Percentiles rank a stretch among this genome's conserved stretches.
Conservation (phyloP, 2,329 filamentous ascomycete species). For the Trichoderma lentiforme region DNA sequence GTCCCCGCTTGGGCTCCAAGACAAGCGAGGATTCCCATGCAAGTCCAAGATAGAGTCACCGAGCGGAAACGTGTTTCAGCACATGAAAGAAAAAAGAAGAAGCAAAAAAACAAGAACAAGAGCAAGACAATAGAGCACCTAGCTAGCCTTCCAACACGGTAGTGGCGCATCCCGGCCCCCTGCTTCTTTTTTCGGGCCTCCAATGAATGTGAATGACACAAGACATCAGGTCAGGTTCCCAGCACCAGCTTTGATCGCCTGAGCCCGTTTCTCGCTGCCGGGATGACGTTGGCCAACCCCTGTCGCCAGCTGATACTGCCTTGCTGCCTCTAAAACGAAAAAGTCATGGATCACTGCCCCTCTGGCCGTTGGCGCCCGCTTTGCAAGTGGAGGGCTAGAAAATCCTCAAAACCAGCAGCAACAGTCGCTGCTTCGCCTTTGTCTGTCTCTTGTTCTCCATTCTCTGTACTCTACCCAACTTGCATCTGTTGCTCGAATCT, state of each 20-base stretch:
- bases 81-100: background rate
- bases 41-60: background rate
- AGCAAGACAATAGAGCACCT: background rate
- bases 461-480: background rate
- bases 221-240: slow-evolving; percentile 11
- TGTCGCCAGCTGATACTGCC: slow-evolving; percentile 20
- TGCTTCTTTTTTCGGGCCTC: slow-evolving; percentile 8
- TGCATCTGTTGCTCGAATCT: background rate
- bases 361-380: slow-evolving; percentile 12
- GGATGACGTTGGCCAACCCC: slow-evolving; percentile 18
- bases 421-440: background rate
- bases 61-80: background rate
- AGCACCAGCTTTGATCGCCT: slow-evolving; percentile 8
- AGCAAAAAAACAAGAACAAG: background rate
- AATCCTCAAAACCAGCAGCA: slow-evolving; percentile 17
- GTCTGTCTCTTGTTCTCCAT: background rate
- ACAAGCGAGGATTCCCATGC: background rate
- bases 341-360: slow-evolving; percentile 14
- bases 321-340: slow-evolving; percentile 14
- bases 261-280: slow-evolving; percentile 2
- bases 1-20: slow-evolving; percentile 11
- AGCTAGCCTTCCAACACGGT: background rate
- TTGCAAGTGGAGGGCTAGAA: slow-evolving; percentile 1
- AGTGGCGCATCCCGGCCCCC: background rate
- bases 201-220: slow-evolving; percentile 10